Conservation (phyloP, 768 basidiomycete genomes). For the Goffeauzyma gilvescens region DNA sequence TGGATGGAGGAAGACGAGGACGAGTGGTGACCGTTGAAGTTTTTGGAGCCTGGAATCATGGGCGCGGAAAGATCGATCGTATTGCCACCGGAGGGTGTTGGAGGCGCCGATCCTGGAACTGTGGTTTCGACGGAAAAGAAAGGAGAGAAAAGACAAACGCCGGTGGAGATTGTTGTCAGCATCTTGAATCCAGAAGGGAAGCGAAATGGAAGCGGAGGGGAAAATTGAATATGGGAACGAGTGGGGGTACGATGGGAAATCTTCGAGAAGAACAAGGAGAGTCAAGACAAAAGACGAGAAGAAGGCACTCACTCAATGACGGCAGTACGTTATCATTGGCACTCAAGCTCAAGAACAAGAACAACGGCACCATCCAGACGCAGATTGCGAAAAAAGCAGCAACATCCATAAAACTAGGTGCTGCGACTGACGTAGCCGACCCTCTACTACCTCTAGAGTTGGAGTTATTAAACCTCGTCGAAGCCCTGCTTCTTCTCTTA, state of each 20-base stretch:
- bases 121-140: background rate
- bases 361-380: conserved; percentile 51
- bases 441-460: too few species aligned
- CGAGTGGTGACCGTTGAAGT: conserved; percentile 1
- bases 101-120: conserved; percentile 2
- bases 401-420: conserved; percentile 34
- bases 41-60: conserved; percentile 2
- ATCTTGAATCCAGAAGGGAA: too few species aligned
- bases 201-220: too few species aligned
- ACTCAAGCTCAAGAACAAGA: conserved; percentile 83
- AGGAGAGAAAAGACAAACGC: background rate
- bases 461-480: conserved; percentile 22
- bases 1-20: background rate
- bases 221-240: too few species aligned
- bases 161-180: too few species aligned
- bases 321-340: conserved; percentile 95
- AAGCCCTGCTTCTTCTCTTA: conserved; percentile 14
- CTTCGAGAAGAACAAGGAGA: background rate
- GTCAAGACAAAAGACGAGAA: background rate
- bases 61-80: conserved; percentile 3
- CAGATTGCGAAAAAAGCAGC: conserved; percentile 39
- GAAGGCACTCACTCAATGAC: conserved; percentile 18
- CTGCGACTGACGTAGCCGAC: conserved; percentile 4
- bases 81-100: conserved; percentile 5
- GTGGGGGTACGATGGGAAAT: too few species aligned